These are phyloP conservation scores for Eremochloa ophiuroides DNA, from an alignment of 176 grass and related monocot species.

Conservation along the genomic window DNA sequence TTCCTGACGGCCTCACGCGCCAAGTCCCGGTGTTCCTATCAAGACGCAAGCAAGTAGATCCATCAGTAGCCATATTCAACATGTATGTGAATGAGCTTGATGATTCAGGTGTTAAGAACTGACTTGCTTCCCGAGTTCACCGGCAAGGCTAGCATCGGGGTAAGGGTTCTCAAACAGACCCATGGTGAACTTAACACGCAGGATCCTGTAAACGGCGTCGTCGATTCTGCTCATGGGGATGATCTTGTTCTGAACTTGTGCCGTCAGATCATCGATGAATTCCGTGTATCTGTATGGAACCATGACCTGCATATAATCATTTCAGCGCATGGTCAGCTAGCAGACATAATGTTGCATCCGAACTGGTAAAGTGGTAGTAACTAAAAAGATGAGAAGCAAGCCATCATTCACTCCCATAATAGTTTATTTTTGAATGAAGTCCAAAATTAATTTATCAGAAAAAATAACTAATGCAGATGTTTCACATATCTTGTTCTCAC, in stretches of 20 bases:
- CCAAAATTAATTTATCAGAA: background rate
- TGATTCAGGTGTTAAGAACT: background rate
- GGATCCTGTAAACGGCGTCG: slow-evolving; percentile 67
- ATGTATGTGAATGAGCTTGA: background rate
- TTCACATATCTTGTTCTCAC: slow-evolving; percentile 22
- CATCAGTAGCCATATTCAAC: background rate
- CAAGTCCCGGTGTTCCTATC: slow-evolving; percentile 60
- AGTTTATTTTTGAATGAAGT: background rate
- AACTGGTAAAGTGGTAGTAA: background rate
- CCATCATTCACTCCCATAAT: background rate
- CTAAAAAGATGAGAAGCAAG: background rate
- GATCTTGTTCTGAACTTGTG: slow-evolving; percentile 52
- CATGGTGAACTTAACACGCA: slow-evolving; percentile 75
- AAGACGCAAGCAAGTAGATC: background rate
- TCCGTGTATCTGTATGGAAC: slow-evolving; percentile 56
- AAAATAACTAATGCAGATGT: background rate
- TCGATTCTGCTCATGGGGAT: slow-evolving; percentile 80
- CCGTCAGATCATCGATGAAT: slow-evolving; percentile 53
- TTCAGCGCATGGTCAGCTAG: background rate
- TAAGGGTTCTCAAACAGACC: slow-evolving; percentile 67
- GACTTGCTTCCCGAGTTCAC: slow-evolving; percentile 56
- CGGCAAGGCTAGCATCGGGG: slow-evolving; percentile 40
- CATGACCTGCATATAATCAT: slow-evolving; percentile 56
- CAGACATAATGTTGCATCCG: background rate
- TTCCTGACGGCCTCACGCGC: slow-evolving; percentile 72